These are phyloP conservation scores for Ganoderma multipileum DNA, from an alignment of 1,284 basidiomycete genomes.

Conservation along the genomic window DNA sequence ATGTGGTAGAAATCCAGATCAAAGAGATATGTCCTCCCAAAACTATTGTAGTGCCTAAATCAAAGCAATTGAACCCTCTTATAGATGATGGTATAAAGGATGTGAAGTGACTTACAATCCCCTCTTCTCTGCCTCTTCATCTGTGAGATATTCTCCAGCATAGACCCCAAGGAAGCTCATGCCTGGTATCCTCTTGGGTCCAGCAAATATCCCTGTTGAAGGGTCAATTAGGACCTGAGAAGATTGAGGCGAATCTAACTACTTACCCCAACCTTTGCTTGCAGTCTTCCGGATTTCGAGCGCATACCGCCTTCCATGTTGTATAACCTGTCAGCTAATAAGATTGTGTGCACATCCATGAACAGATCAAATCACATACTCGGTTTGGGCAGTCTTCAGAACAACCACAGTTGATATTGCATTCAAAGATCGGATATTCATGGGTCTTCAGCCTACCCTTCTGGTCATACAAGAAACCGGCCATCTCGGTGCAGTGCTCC, in stretches of 20 bases:
- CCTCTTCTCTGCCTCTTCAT: conserved; percentile 69
- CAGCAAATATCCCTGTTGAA: conserved; percentile 69
- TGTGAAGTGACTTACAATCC: conserved; percentile 58
- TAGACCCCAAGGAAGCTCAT: conserved; percentile 87
- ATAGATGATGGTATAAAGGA: conserved; percentile 2
- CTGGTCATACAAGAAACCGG: conserved; percentile 73
- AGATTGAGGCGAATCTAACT: neutral
- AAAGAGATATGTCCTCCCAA: conserved; percentile 86
- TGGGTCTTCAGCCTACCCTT: conserved; percentile 57
- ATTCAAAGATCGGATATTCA: conserved; percentile 83
- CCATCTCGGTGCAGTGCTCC: conserved; percentile 43
- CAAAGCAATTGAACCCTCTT: conserved; percentile 18
- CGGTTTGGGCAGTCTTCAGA: conserved; percentile 83
- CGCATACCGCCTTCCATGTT: conserved; percentile 72
- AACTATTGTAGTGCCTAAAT: conserved; percentile 73
- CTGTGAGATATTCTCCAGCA: conserved; percentile 82
- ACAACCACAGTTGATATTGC: conserved; percentile 84
- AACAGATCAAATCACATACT: conserved; percentile 50
- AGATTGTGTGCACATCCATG: neutral
- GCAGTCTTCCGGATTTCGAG: conserved; percentile 73
- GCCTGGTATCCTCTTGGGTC: conserved; percentile 63
- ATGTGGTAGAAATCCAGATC: conserved; percentile 82
- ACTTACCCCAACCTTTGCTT: conserved; percentile 82
- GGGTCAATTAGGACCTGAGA: neutral
- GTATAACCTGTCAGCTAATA: conserved; percentile 67